Base-by-base conservation (phyloP, 108 stramenopile species). In the Fistulifera solaris region DNA sequence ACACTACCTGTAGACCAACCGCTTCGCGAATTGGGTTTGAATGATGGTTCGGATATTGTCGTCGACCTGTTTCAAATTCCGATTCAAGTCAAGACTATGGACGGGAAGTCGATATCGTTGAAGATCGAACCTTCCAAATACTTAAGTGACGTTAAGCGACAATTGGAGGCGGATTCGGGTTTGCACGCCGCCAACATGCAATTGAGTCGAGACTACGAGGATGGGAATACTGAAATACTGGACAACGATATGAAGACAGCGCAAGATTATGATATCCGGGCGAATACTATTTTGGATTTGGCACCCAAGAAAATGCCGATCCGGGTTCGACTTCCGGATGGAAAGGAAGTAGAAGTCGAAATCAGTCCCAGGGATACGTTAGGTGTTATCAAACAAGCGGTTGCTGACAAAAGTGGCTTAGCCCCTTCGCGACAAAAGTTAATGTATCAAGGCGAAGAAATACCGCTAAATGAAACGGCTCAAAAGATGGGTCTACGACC, bases 291-390 rank as follows among this genome's bases (percentile, higher is more conserved):
- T 0, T 44, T 65, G 25, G 47, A 56, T 16, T 21, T 65, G 38
- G 63, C 55, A 19, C 63, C 63, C 1, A 56, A 42, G 35, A 23
- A 17, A n/a, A 57, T 65, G 19, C 55, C 5, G 0, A 17, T 66
- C n/a, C 14, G 48, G 0, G 55, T 65, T 8, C 28, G 40, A 16
- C 55, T 57, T 48, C 63, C 54, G 0, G 63, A 65, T 65, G 63
- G 63, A 41, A 50, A 41, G n/a, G 31, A 43, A 27, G 8, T 51
- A 14, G 38, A 56, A 17, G 4, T 65, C 8, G 48, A 57, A 24
- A 14, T 65, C 16, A 46, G 47, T 2, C 63, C 56, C 40, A 42
- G 15, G 10, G 63, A 65, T 48, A 27, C 39, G 23, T 27, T 48
- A 10, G 45, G 45, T 21, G 43, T 21, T 6, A 40, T 65, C 46